phyloP scores from a whole-genome alignment of 257 asterid genomes.

The Gentiana macrophylla region DNA sequence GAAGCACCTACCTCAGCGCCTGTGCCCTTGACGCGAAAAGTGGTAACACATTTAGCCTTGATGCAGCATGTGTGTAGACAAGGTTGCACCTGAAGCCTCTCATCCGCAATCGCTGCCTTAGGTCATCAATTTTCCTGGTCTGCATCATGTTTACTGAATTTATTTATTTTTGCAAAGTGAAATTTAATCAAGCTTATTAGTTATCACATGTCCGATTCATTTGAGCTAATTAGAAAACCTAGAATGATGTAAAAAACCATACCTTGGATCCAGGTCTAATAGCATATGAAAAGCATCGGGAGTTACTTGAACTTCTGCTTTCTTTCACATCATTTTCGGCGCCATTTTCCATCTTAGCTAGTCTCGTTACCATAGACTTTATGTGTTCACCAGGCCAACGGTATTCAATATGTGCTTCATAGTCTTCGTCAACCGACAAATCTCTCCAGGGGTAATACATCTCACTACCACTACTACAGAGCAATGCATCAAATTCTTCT shows the following conservation, averaged over 20 bases:
- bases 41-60: constrained; percentile 48
- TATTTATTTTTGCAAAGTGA: background rate
- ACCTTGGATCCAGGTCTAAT: constrained; percentile 47
- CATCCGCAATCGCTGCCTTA: constrained; percentile 55
- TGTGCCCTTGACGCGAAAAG: constrained; percentile 56
- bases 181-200: background rate
- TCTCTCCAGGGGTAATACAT: constrained; percentile 59
- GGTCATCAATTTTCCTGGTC: constrained; percentile 41
- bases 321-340: constrained; percentile 30
- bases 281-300: constrained; percentile 50
- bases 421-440: constrained; percentile 40
- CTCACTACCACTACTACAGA: constrained; percentile 60
- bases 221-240: constrained; percentile 3
- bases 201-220: constrained; percentile 5
- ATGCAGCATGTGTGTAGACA: constrained; percentile 43
- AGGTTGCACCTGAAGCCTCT: constrained; percentile 59
- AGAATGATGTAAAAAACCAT: constrained; percentile 11
- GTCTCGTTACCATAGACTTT: constrained; percentile 34
- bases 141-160: constrained; percentile 14
- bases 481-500: constrained; percentile 48
- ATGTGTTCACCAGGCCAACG: constrained; percentile 62
- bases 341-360: constrained; percentile 30
- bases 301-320: constrained; percentile 29
- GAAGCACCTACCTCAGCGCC: constrained; percentile 40
- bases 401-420: constrained; percentile 44